These are phyloP conservation scores for Exophiala viscosa DNA, from an alignment of 2,329 filamentous ascomycete species.

Conservation along the genomic window DNA sequence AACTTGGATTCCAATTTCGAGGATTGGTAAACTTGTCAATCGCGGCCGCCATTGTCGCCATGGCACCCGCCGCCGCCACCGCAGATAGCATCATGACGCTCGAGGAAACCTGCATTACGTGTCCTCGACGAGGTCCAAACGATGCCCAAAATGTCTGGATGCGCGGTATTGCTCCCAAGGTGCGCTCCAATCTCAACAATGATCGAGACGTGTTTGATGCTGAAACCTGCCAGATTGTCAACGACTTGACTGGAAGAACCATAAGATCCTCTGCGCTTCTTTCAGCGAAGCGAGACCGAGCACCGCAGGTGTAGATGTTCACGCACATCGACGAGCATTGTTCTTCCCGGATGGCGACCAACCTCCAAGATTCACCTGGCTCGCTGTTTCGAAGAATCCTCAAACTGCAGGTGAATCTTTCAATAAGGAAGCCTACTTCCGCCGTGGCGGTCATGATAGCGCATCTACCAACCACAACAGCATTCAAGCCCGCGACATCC, in stretches of 20 bases:
- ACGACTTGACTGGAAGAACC: conserved; percentile 6
- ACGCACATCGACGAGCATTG: background rate
- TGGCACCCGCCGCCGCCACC: no score
- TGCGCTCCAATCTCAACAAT: background rate
- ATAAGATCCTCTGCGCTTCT: conserved; percentile 5
- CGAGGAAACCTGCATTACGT: conserved; percentile 9
- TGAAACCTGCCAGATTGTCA: conserved; percentile 2
- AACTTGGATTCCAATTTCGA: no score
- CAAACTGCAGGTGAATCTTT: background rate
- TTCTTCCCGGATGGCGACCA: conserved; percentile 1
- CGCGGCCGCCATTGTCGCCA: no score
- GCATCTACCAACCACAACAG: background rate
- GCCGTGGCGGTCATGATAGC: background rate
- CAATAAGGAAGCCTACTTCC: background rate
- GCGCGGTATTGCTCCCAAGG: conserved; percentile 5
- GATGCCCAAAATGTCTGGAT: background rate
- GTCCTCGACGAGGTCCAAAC: conserved; percentile 1
- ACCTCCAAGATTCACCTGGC: background rate
- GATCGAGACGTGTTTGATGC: background rate
- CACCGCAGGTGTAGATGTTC: background rate
- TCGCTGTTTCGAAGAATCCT: background rate
- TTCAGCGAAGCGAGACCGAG: background rate
- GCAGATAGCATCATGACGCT: background rate
- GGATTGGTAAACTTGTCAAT: no score
- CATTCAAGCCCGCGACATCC: background rate